Evolutionary conservation across 2,329 filamentous ascomycete species (phyloP), one percentile per base, ranked within the genome.

Genomic region (Didymella pinodella): DNA sequence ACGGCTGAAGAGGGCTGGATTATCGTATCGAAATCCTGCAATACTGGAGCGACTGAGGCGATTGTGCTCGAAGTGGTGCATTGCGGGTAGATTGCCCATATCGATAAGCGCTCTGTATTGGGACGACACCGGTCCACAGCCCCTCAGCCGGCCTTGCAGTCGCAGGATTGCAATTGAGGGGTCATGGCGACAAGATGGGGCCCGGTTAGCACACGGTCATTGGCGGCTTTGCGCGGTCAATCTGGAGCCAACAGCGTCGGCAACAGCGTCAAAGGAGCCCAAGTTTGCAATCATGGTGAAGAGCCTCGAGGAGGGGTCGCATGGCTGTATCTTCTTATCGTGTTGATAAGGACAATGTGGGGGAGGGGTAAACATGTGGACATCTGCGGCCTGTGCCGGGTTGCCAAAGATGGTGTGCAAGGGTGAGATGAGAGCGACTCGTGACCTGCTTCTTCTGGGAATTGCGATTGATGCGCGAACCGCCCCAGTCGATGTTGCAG

Each of bases 161-260:
- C 48, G 54, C 47, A 57, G 47, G 47, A 47, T 51, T 11, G 40
- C 44, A 48, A 46, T 48, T 61, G 58, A 61, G 58, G 58, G 58
- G 53, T 54, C 7, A 56, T 29, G 45, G 45, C 41, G 46, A 54
- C 36, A 46, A 46, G 55, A 51, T 57, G 31, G 38, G 26, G 22
- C 41, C 41, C 32, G 43, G 57, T 44, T 57, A 49, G 48, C 20
- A 44, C 14, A 54, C 63, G 63, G 66, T 43, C 60, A 65, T 61
- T 59, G 66, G 62, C 65, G 67, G 67, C 55, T 63, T 64, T 64
- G 59, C 41, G 40, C 25, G 25, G 32, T 47, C 43, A 51, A 46
- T 10, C 38, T 57, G 46, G 28, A 34, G 31, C 32, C 52, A 31
- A 48, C 36, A 56, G 64, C 62, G 41, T 51, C 56, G 56, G 56